Evolutionary conservation across 495 filamentous ascomycete genomes (phyloP).

Genomic region (Podospora bellae-mahoneyi): DNA sequence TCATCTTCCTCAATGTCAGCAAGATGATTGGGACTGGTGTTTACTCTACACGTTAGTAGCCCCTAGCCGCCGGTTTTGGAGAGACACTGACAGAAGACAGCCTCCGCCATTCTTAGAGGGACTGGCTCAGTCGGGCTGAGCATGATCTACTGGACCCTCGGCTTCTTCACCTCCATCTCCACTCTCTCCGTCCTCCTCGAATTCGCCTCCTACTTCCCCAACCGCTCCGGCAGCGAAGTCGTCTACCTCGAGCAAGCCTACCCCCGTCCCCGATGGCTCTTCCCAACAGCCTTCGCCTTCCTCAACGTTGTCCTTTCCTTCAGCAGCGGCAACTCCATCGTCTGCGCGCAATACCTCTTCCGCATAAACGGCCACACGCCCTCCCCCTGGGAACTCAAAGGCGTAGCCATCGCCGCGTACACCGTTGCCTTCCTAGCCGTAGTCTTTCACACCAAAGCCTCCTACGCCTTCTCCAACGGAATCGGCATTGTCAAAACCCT

Average conservation of each 20-base stretch:
- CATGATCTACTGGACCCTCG: constrained; percentile 61
- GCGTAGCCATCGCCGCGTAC: constrained; percentile 58
- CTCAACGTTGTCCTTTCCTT: constrained; percentile 59
- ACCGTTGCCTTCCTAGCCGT: constrained; percentile 53
- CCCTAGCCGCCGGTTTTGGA: neutral
- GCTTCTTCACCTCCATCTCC: constrained; percentile 50
- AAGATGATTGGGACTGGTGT: constrained; percentile 67
- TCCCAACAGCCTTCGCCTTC: constrained; percentile 59
- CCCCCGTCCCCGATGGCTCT: constrained; percentile 58
- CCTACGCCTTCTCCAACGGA: constrained; percentile 51
- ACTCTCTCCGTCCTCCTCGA: constrained; percentile 58
- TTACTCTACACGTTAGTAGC: constrained; percentile 57
- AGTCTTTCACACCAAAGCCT: constrained; percentile 52
- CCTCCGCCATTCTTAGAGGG: constrained; percentile 52
- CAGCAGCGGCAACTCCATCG: constrained; percentile 59
- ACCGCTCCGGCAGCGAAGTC: constrained; percentile 61
- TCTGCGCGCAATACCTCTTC: constrained; percentile 55
- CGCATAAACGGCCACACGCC: constrained; percentile 44
- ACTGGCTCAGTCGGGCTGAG: constrained; percentile 58
- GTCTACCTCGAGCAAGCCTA: constrained; percentile 66
- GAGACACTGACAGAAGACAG: constrained; percentile 29
- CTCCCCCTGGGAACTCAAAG: constrained; percentile 59
- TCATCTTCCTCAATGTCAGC: constrained; percentile 60
- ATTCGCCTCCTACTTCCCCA: constrained; percentile 60
- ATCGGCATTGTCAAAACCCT: constrained; percentile 57